These are phyloP conservation scores for Alternaria ventricosa DNA, from an alignment of 2,329 filamentous ascomycete genomes.

Conservation along the genomic window DNA sequence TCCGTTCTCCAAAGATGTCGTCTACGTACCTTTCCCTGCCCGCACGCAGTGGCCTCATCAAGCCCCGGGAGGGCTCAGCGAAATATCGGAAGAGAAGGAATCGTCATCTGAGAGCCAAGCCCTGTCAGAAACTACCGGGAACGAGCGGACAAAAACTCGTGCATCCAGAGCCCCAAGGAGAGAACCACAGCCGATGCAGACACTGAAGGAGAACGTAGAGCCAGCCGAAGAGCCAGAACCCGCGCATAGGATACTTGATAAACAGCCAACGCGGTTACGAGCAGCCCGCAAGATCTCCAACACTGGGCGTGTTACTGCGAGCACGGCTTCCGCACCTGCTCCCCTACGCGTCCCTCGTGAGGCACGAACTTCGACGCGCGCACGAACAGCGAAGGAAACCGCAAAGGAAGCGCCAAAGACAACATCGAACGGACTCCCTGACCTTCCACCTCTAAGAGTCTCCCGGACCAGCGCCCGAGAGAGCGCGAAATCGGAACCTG, in stretches of 20 bases:
- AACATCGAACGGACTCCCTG: slow-evolving; percentile 30
- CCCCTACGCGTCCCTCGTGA: slow-evolving; percentile 39
- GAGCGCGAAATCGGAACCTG: slow-evolving; percentile 26
- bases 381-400: slow-evolving; percentile 33
- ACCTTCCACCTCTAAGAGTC: slow-evolving; percentile 34
- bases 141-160: slow-evolving; percentile 46
- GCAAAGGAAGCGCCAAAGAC: slow-evolving; percentile 27
- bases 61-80: slow-evolving; percentile 41
- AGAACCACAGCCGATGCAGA: slow-evolving; percentile 35
- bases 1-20: slow-evolving; percentile 56
- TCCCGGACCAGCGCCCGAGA: slow-evolving; percentile 26
- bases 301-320: slow-evolving; percentile 39
- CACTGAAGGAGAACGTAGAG: slow-evolving; percentile 48
- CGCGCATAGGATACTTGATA: slow-evolving; percentile 39
- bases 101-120: slow-evolving; percentile 47
- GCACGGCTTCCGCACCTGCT: slow-evolving; percentile 36
- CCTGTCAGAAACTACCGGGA: slow-evolving; percentile 56
- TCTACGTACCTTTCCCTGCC: slow-evolving; percentile 56
- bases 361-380: slow-evolving; percentile 33
- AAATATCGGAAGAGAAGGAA: slow-evolving; percentile 51
- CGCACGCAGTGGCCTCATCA: slow-evolving; percentile 47
- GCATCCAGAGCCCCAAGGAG: slow-evolving; percentile 28
- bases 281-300: slow-evolving; percentile 47
- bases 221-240: slow-evolving; percentile 37
- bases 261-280: slow-evolving; percentile 45